Base-by-base conservation (phyloP, 2,329 filamentous ascomycete genomes). In the Calonectria montana region DNA sequence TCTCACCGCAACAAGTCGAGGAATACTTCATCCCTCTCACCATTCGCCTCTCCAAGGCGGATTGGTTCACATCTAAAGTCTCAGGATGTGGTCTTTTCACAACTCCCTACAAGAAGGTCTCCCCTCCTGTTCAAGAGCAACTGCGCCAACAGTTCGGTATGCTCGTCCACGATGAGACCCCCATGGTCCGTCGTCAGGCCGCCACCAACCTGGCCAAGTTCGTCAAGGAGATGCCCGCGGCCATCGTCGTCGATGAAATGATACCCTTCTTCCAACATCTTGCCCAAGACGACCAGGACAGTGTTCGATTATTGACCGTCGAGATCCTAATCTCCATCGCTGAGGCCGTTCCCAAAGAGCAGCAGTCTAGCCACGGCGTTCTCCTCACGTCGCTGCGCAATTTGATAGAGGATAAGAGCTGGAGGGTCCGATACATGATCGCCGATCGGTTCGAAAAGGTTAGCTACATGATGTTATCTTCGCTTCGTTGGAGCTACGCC, bases 61-160 rank as follows among this genome's bases (percentile, higher is more conserved):
- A 99, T 87, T 99, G 97, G 97, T 99, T 99, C 86, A 99, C 97
- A 70, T 98, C 97, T 76, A 99, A 98, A 87, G 97, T 99, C 76
- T 99, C 97, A 37, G 97, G 96, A 74, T 98, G 96, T 76, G 97
- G 97, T 74, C 93, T 99, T 74, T 99, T 96, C 88, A 97, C 94
- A 83, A 91, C 92, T 61, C 96, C 97, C 76, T 99, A 99, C 88
- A 93, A 92, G 80, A 97, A 97, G 88, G 95, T 97, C 72, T 93
- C 95, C 67, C 90, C 93, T 64, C 89, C 92, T n/a, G 91, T 96
- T 77, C 97, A 99, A 86, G 95, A 98, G 86, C 93, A 93, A 79
- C 92, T 99, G 71, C 91, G 97, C 81, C 93, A 96, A 84, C 95
- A 98, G 81, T 99, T 98, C 80, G 93, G 94, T 72, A 92, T 94